These are phyloP conservation scores for Erythrophleum fordii DNA, from an alignment of 306 rosid genomes.

Conservation along the genomic window DNA sequence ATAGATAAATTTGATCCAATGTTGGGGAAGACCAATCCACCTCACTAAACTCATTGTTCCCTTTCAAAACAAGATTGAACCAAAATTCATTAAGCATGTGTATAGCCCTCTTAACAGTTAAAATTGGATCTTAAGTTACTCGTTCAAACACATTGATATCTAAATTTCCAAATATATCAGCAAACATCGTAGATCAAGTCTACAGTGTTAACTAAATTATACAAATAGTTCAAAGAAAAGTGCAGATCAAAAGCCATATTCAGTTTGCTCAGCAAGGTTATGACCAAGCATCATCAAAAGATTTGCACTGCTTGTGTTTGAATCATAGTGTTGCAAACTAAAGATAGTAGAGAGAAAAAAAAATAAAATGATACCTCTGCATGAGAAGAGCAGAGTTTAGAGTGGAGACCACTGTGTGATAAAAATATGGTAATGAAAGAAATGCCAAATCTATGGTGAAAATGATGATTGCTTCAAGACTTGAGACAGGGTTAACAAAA, in stretches of 20 bases:
- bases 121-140: too few species aligned
- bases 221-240: not conserved
- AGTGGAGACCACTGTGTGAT: not conserved
- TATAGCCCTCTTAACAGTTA: too few species aligned
- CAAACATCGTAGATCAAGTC: too few species aligned
- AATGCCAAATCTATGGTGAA: not conserved
- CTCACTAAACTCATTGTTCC: too few species aligned
- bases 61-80: too few species aligned
- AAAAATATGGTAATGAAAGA: constrained; percentile 4
- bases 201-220: too few species aligned
- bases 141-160: too few species aligned
- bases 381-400: not conserved
- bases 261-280: not conserved
- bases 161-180: too few species aligned
- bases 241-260: not conserved
- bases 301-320: not conserved
- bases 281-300: not conserved
- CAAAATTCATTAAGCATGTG: too few species aligned
- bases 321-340: not conserved
- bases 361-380: too few species aligned
- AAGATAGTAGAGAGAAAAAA: not conserved
- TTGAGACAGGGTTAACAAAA: not conserved
- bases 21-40: too few species aligned
- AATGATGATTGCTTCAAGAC: constrained; percentile 10
- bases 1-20: too few species aligned